phyloP scores from a whole-genome alignment of 164 flowering plant genomes.

The Dillenia turbinata region DNA sequence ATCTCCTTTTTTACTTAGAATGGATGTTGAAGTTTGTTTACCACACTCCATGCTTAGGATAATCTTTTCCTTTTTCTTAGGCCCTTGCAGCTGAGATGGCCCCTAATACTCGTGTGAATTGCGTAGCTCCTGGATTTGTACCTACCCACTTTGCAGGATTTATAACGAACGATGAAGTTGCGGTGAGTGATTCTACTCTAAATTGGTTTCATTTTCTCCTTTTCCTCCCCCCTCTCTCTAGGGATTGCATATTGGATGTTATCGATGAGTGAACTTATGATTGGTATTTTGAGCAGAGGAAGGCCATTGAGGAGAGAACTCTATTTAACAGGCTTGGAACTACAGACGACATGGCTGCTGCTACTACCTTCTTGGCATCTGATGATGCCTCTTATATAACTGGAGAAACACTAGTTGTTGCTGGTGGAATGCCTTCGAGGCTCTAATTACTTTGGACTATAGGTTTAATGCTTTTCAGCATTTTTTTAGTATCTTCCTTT shows the following conservation, averaged over 20 bases:
- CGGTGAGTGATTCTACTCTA: conserved; percentile 40
- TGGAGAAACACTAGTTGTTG: conserved; percentile 85
- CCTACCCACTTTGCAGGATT: conserved; percentile 81
- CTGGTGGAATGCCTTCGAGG: conserved; percentile 83
- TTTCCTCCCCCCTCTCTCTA: no score
- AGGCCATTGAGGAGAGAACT: conserved; percentile 38
- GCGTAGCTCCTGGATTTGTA: conserved; percentile 95
- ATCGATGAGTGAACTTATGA: not conserved
- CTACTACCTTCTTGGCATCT: conserved; percentile 88
- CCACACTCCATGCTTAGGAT: not conserved
- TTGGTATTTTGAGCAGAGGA: conserved; percentile 37
- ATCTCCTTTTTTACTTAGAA: not conserved
- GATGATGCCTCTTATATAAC: conserved; percentile 93
- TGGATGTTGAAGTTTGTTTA: not conserved
- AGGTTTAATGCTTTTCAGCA: no score
- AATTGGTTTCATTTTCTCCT: not conserved
- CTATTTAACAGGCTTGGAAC: conserved; percentile 78
- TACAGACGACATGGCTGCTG: conserved; percentile 90
- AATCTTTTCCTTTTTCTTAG: conserved; percentile 22
- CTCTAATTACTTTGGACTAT: conserved; percentile 29
- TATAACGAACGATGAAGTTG: conserved; percentile 36
- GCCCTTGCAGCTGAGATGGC: conserved; percentile 86
- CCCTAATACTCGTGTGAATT: conserved; percentile 84
- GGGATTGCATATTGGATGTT: no score
- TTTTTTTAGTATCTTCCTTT: not conserved